Percentiles rank a stretch among this genome's conserved stretches.
Conservation (phyloP, 768 basidiomycete genomes). For the Termitomyces sp. region DNA sequence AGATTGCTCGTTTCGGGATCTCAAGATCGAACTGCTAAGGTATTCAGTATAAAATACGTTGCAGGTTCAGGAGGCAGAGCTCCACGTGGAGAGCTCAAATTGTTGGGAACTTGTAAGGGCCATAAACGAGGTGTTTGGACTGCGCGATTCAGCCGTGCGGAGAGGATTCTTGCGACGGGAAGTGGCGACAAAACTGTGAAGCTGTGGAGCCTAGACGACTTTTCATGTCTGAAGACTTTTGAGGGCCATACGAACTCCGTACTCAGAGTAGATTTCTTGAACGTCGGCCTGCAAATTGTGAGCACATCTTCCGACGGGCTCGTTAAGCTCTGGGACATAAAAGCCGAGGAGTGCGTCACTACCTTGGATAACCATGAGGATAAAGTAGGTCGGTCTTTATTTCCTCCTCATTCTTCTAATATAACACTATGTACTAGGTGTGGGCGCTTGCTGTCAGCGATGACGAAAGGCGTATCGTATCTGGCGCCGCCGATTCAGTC, state of each 20-base stretch:
- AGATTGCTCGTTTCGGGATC: slow-evolving; percentile 87
- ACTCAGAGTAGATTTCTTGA: slow-evolving; percentile 86
- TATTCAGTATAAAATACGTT: slow-evolving; percentile 71
- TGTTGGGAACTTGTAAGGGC: slow-evolving; percentile 87
- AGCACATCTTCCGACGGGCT: slow-evolving; percentile 92
- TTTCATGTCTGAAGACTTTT: slow-evolving; percentile 91
- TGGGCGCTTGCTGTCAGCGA: slow-evolving; percentile 87
- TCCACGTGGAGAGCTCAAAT: slow-evolving; percentile 64
- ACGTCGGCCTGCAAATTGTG: slow-evolving; percentile 77
- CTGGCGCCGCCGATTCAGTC: slow-evolving; percentile 93
- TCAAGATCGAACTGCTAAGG: slow-evolving; percentile 91
- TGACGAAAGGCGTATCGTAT: slow-evolving; percentile 83
- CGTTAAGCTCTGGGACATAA: slow-evolving; percentile 93
- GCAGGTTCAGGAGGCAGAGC: slow-evolving; percentile 32
- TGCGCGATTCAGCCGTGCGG: slow-evolving; percentile 81
- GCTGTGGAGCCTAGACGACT: slow-evolving; percentile 93
- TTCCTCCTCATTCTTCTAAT: neutral
- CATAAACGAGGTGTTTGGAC: slow-evolving; percentile 97
- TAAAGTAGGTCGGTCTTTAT: slow-evolving; percentile 56
- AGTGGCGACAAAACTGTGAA: slow-evolving; percentile 95
- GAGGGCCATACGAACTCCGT: slow-evolving; percentile 99
- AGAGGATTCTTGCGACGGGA: slow-evolving; percentile 85
- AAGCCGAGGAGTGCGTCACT: slow-evolving; percentile 78
- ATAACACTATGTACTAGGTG: slow-evolving; percentile 50
- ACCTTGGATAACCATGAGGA: slow-evolving; percentile 98